Conservation (phyloP, 2,329 filamentous ascomycete genomes). For the Sclerotinia minor region DNA sequence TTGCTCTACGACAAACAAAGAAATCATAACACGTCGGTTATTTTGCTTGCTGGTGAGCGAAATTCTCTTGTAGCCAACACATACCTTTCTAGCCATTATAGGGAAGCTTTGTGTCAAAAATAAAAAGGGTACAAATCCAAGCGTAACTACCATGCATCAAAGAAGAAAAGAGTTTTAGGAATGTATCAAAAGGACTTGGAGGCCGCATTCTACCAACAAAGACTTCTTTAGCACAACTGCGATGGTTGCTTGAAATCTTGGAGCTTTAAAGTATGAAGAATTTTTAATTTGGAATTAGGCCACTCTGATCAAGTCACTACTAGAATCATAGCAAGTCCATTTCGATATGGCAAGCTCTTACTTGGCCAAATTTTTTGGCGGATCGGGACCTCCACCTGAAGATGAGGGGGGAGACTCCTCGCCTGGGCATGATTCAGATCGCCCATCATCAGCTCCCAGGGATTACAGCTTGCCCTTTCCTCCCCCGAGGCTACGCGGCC, state of each 20-base stretch:
- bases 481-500: not conserved
- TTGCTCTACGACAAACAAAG: not conserved
- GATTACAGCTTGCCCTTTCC: not conserved
- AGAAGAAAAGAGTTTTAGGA: constrained; percentile 13
- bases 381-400: no score
- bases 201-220: constrained; percentile 19
- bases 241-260: not conserved
- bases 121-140: not conserved
- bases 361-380: no score
- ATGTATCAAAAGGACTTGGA: not conserved
- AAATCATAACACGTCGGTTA: no score
- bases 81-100: not conserved
- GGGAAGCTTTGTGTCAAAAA: not conserved
- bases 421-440: not conserved
- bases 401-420: no score
- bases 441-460: not conserved
- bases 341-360: not conserved
- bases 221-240: constrained; percentile 12
- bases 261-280: not conserved
- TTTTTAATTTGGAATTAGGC: not conserved
- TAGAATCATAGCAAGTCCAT: not conserved
- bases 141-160: not conserved
- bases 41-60: not conserved
- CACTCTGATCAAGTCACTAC: not conserved
- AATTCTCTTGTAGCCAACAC: not conserved